These are phyloP conservation scores for Centaurea solstitialis DNA, from an alignment of 129 eudicot species.

Conservation along the genomic window DNA sequence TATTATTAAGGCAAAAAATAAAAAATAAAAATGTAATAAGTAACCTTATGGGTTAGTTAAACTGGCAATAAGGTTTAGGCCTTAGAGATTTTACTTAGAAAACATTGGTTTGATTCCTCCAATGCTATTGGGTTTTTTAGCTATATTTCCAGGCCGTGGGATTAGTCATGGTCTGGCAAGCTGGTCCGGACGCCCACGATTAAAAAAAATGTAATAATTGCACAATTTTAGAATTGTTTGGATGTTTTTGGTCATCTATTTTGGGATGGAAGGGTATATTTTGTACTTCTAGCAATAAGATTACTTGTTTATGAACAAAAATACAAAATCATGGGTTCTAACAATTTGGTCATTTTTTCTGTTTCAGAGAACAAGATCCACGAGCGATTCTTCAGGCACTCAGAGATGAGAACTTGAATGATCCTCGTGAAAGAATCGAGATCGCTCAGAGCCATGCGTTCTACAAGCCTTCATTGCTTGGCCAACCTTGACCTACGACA, in stretches of 20 bases:
- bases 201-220: neutral
- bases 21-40: neutral
- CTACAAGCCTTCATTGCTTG: conserved; percentile 79
- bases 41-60: too few relatives aligned
- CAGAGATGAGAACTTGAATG: conserved; percentile 72
- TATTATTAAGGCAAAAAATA: neutral
- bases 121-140: too few relatives aligned
- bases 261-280: neutral
- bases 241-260: neutral
- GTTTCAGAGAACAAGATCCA: conserved; percentile 56
- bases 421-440: conserved; percentile 84
- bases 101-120: too few relatives aligned
- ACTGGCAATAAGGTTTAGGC: too few relatives aligned
- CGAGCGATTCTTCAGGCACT: conserved; percentile 70
- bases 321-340: neutral
- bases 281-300: neutral
- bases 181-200: too few relatives aligned
- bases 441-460: conserved; percentile 80
- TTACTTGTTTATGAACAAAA: neutral
- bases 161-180: too few relatives aligned
- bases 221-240: neutral
- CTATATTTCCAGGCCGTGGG: too few relatives aligned
- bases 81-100: too few relatives aligned
- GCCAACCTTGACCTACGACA: conserved; percentile 48
- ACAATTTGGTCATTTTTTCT: neutral